A percentile compares a stretch with the other conserved stretches of the same genome.
Conservation (phyloP, 441 rosid genomes). For the Rhodomyrtus psidioides region DNA sequence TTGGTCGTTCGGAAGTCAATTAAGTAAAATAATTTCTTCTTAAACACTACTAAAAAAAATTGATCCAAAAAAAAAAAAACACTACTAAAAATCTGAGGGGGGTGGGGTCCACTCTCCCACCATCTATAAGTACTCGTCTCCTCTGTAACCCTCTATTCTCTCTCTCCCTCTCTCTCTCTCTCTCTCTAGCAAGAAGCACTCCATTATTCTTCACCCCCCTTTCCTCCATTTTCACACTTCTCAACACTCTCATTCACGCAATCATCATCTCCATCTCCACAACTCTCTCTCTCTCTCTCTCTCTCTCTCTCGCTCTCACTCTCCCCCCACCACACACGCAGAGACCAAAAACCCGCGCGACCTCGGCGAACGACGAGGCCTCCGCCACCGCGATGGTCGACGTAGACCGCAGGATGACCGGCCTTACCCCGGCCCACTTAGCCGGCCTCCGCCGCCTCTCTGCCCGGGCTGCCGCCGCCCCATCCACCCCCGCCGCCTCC, state of each 20-base stretch:
- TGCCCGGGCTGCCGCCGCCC: constrained; percentile 82
- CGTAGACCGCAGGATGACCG: constrained; percentile 91
- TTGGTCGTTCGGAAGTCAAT: background rate
- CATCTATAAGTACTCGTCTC: background rate
- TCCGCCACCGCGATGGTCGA: constrained; percentile 57
- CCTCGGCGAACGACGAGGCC: background rate
- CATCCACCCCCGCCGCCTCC: constrained; percentile 26
- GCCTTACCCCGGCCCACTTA: constrained; percentile 81
- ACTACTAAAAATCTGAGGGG: background rate
- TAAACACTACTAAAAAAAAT: background rate
- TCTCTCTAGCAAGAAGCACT: background rate
- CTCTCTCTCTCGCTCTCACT: background rate
- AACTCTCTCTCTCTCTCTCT: background rate
- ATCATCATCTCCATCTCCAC: background rate
- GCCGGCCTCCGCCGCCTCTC: constrained; percentile 96
- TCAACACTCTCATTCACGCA: background rate
- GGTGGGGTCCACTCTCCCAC: background rate
- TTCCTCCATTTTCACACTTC: background rate
- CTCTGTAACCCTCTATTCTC: background rate
- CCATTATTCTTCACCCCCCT: background rate
- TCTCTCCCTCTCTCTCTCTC: background rate
- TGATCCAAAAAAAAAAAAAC: background rate
- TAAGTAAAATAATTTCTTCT: background rate
- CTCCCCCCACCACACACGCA: background rate
- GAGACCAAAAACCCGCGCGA: background rate